These are phyloP conservation scores for Haberlea rhodopensis DNA, from an alignment of 257 asterid species.

Conservation along the genomic window DNA sequence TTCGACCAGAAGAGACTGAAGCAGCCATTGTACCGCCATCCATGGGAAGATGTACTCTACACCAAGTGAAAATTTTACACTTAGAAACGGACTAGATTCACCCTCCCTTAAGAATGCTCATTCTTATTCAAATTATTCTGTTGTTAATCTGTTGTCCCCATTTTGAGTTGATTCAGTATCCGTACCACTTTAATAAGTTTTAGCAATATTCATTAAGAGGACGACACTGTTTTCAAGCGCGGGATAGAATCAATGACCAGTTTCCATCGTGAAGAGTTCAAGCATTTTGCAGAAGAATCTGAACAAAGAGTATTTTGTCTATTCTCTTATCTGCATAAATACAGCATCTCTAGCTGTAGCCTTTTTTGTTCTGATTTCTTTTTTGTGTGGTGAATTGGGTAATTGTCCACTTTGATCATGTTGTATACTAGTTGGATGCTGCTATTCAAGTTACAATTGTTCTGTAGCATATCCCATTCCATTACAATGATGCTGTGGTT, in stretches of 20 bases:
- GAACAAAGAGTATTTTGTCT: constrained; percentile 8
- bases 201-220: constrained; percentile 20
- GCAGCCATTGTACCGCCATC: constrained; percentile 98
- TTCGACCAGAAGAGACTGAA: constrained; percentile 97
- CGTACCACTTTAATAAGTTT: constrained; percentile 27
- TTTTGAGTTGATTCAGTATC: constrained; percentile 27
- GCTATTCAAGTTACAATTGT: not conserved
- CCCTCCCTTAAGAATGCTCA: not conserved
- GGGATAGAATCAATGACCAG: constrained; percentile 20
- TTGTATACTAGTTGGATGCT: not conserved
- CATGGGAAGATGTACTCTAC: constrained; percentile 99
- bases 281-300: constrained; percentile 13
- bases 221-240: constrained; percentile 22
- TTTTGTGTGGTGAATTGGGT: not conserved
- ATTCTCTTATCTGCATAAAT: not conserved
- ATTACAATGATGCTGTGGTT: too few species aligned
- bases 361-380: not conserved
- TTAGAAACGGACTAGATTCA: constrained; percentile 10
- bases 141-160: constrained; percentile 29
- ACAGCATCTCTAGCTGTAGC: not conserved
- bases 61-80: constrained; percentile 60
- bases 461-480: not conserved
- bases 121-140: constrained; percentile 27
- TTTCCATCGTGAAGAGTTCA: constrained; percentile 23
- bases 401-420: too few species aligned